Evolutionary conservation across 2,329 filamentous ascomycete genomes (phyloP).

Genomic region (Paracamarosporium sp.): DNA sequence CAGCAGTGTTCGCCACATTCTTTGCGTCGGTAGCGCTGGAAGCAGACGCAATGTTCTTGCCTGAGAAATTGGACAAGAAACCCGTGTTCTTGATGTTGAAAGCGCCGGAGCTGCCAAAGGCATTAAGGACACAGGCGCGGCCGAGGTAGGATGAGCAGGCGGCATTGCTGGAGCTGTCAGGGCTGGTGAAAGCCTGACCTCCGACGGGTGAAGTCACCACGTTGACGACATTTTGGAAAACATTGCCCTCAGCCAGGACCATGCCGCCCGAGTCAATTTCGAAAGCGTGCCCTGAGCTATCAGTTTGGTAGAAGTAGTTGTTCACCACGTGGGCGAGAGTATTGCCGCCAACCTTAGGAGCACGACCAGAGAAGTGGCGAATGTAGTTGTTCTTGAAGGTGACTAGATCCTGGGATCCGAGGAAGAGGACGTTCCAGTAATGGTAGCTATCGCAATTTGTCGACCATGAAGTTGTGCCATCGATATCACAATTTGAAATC

Average conservation of each 20-base stretch:
- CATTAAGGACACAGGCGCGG: slow-evolving; percentile 13
- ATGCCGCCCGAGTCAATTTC: slow-evolving; percentile 12
- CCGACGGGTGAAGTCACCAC: slow-evolving; percentile 4
- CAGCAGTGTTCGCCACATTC: slow-evolving; percentile 13
- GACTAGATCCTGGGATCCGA: slow-evolving; percentile 19
- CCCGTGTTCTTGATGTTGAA: slow-evolving; percentile 10
- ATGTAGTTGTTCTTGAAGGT: slow-evolving; percentile 26
- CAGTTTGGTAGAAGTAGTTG: slow-evolving; percentile 19
- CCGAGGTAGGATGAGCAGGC: slow-evolving; percentile 12
- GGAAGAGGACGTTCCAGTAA: slow-evolving; percentile 24
- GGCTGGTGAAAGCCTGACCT: slow-evolving; percentile 9
- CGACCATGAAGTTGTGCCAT: slow-evolving; percentile 22
- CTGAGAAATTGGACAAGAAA: slow-evolving; percentile 13
- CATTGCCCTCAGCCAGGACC: slow-evolving; percentile 22
- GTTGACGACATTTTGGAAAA: slow-evolving; percentile 17
- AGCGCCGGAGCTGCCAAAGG: slow-evolving; percentile 6
- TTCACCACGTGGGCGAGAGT: slow-evolving; percentile 23
- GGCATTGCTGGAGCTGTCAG: not conserved
- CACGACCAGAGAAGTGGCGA: slow-evolving; percentile 23
- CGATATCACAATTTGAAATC: slow-evolving; percentile 25
- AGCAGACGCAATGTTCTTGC: slow-evolving; percentile 10
- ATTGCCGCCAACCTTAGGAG: slow-evolving; percentile 20
- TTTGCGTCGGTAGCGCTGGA: not conserved
- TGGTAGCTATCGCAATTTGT: slow-evolving; percentile 23
- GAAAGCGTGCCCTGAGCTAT: slow-evolving; percentile 22